Evolutionary conservation across 2,329 filamentous ascomycete species (phyloP).

Genomic region (Monilinia aucupariae): DNA sequence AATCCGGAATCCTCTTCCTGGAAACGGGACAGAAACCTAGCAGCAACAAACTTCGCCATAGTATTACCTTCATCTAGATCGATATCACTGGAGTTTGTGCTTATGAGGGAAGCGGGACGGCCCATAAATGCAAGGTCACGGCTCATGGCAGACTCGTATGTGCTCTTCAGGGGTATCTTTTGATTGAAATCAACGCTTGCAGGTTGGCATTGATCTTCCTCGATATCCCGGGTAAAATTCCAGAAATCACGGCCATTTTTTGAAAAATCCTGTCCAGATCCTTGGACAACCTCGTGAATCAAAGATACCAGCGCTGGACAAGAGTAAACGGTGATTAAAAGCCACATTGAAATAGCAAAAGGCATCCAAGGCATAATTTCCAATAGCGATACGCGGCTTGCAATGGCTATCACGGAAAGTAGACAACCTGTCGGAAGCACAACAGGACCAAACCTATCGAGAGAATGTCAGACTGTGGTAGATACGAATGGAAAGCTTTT

Average conservation of each 20-base stretch:
- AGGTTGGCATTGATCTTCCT: neutral
- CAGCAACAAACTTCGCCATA: neutral
- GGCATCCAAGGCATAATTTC: slow-evolving; percentile 20
- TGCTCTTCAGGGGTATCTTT: neutral
- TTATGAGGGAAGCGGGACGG: neutral
- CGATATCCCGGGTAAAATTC: neutral
- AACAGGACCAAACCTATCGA: slow-evolving; percentile 3
- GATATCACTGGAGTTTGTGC: slow-evolving; percentile 1
- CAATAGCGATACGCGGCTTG: slow-evolving; percentile 13
- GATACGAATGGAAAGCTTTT: neutral
- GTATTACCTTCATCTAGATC: slow-evolving; percentile 7
- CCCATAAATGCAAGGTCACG: slow-evolving; percentile 5
- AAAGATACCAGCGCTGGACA: slow-evolving; percentile 13
- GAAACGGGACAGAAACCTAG: neutral
- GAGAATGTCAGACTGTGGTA: neutral
- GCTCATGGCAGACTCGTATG: neutral
- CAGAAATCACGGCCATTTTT: neutral
- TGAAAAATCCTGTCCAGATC: neutral
- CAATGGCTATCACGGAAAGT: slow-evolving; percentile 1
- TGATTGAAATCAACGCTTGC: neutral
- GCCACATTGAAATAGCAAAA: slow-evolving; percentile 15
- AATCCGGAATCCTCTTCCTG: neutral
- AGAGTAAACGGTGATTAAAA: slow-evolving; percentile 20
- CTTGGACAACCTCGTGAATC: neutral
- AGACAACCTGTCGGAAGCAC: neutral